Conservation (phyloP, 2,329 filamentous ascomycete species). For the Boeremia lycopersici region DNA sequence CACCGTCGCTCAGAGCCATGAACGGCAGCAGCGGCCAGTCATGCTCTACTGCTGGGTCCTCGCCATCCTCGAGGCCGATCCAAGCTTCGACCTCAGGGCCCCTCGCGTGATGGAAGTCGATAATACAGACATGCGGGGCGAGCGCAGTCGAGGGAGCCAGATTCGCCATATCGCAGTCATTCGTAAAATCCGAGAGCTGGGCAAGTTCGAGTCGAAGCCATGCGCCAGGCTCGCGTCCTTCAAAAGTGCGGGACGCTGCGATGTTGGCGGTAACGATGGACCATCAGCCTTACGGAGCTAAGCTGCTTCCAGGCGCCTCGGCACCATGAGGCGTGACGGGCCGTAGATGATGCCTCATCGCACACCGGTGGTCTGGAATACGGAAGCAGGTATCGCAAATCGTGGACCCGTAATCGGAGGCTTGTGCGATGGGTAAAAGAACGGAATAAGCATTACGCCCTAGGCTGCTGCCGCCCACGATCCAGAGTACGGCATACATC, state of each 20-base stretch:
- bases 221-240: slow-evolving; percentile 26
- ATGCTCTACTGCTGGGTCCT: slow-evolving; percentile 80
- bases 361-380: slow-evolving; percentile 1
- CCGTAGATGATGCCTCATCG: slow-evolving; percentile 8
- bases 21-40: slow-evolving; percentile 93
- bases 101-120: slow-evolving; percentile 61
- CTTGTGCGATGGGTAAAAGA: not conserved
- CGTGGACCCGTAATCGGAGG: slow-evolving; percentile 2
- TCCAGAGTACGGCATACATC: not conserved
- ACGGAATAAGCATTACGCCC: not conserved
- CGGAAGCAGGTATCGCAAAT: not conserved
- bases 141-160: slow-evolving; percentile 20
- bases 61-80: slow-evolving; percentile 77
- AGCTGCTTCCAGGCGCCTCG: slow-evolving; percentile 21
- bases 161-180: slow-evolving; percentile 48
- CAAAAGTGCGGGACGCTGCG: slow-evolving; percentile 24
- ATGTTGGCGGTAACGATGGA: slow-evolving; percentile 33
- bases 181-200: slow-evolving; percentile 8
- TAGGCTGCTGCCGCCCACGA: not conserved
- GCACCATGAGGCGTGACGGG: slow-evolving; percentile 14
- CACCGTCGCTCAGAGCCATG: slow-evolving; percentile 95
- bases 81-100: slow-evolving; percentile 94
- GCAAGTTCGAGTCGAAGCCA: slow-evolving; percentile 7
- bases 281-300: slow-evolving; percentile 31
- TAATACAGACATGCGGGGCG: slow-evolving; percentile 54